Conservation (phyloP, 768 basidiomycete species). For the Cytidiella melzeri region DNA sequence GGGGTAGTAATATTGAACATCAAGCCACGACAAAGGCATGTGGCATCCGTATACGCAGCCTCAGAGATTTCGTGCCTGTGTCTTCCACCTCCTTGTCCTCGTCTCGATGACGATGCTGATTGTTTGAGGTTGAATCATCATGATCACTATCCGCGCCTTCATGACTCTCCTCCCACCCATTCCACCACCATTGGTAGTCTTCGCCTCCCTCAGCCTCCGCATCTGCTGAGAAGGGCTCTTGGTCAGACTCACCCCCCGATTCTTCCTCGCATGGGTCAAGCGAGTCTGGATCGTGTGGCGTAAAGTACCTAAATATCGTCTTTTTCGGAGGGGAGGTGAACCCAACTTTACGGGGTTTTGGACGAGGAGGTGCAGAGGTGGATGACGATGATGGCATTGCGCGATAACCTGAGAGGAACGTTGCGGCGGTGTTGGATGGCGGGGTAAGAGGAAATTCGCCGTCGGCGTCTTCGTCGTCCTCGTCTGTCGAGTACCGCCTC, state of each 20-base stretch:
- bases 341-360: constrained; percentile 16
- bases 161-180: constrained; percentile 18
- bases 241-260: not conserved
- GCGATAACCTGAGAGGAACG: constrained; percentile 5
- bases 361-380: too few species aligned
- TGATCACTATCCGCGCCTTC: not conserved
- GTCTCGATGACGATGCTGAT: too few species aligned
- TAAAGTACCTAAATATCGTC: constrained; percentile 21
- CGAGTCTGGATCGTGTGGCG: constrained; percentile 7
- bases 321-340: constrained; percentile 14
- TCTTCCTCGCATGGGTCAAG: too few species aligned
- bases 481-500: constrained; percentile 2
- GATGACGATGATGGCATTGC: too few species aligned
- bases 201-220: not conserved
- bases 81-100: too few species aligned
- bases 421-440: constrained; percentile 7
- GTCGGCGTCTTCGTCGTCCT: constrained; percentile 8
- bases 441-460: constrained; percentile 10
- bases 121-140: too few species aligned
- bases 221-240: constrained; percentile 6
- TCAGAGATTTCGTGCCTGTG: too few species aligned
- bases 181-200: constrained; percentile 18
- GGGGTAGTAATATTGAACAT: too few species aligned
- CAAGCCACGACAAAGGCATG: too few species aligned
- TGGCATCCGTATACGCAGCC: too few species aligned